Conservation (phyloP, 1,284 basidiomycete genomes). For the Apiotrichum akiyoshidainum region DNA sequence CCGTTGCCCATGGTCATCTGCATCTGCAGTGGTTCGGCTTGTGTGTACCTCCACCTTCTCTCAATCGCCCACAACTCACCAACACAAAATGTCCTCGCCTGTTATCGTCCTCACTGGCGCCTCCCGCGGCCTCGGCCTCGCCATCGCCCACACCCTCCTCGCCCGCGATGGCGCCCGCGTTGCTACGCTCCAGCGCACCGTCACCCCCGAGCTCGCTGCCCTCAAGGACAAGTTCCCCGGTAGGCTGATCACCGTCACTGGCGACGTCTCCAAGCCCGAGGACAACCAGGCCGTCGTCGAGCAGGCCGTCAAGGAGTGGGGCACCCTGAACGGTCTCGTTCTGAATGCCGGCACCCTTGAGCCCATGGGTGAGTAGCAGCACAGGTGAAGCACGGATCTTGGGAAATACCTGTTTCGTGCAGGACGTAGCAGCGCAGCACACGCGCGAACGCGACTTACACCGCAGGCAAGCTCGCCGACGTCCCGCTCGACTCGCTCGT, state of each 20-base stretch:
- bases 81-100: constrained; percentile 21
- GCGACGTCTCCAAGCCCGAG: constrained; percentile 51
- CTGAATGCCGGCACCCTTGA: constrained; percentile 55
- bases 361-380: constrained; percentile 41
- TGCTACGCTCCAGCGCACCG: constrained; percentile 54
- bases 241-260: constrained; percentile 30
- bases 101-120: constrained; percentile 49
- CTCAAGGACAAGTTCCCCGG: constrained; percentile 41
- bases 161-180: constrained; percentile 48
- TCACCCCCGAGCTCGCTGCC: constrained; percentile 48
- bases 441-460: not conserved
- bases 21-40: no score
- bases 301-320: constrained; percentile 50
- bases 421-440: not conserved
- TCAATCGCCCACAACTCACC: not conserved
- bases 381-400: no score
- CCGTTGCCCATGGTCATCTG: no score
- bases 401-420: no score
- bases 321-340: constrained; percentile 53
- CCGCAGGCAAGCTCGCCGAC: constrained; percentile 34
- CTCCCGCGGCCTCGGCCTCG: constrained; percentile 55
- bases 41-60: no score
- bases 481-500: constrained; percentile 26
- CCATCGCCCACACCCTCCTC: constrained; percentile 51
- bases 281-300: constrained; percentile 43